These are phyloP conservation scores for Diutina siamensis DNA, from an alignment of 1,139 yeast genomes.

Conservation along the genomic window DNA sequence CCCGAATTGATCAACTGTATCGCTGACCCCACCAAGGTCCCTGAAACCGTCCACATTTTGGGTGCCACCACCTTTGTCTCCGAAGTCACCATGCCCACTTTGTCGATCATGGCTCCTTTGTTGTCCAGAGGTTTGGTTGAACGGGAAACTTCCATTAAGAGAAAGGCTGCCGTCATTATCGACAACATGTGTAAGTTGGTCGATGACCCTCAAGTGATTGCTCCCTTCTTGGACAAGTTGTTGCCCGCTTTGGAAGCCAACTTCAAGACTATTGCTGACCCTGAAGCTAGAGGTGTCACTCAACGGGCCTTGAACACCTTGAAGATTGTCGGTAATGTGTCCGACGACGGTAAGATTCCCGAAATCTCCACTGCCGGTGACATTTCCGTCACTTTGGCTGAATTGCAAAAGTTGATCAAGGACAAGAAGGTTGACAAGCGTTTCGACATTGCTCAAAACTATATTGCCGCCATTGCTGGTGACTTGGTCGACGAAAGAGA, in stretches of 20 bases:
- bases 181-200: conserved; percentile 99
- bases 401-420: conserved; percentile 63
- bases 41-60: conserved; percentile 96
- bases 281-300: conserved; percentile 99
- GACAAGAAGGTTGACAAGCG: conserved; percentile 61
- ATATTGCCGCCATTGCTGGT: conserved; percentile 96
- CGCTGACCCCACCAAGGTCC: conserved; percentile 92
- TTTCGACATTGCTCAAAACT: conserved; percentile 66
- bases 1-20: conserved; percentile 96
- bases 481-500: conserved; percentile 97
- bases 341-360: conserved; percentile 80
- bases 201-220: conserved; percentile 99
- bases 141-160: conserved; percentile 98
- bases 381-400: conserved; percentile 71
- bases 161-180: conserved; percentile 98
- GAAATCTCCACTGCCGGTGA: conserved; percentile 99
- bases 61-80: conserved; percentile 99
- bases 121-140: conserved; percentile 99
- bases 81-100: conserved; percentile 98
- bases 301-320: conserved; percentile 93
- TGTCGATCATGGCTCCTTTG: conserved; percentile 98
- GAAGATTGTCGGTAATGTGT: conserved; percentile 97
- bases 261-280: conserved; percentile 96
- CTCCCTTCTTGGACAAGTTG: conserved; percentile 93
- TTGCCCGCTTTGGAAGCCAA: conserved; percentile 94